Evolutionary conservation across 2,329 filamentous ascomycete species (phyloP).

Genomic region (Dothideomycetes sp.): DNA sequence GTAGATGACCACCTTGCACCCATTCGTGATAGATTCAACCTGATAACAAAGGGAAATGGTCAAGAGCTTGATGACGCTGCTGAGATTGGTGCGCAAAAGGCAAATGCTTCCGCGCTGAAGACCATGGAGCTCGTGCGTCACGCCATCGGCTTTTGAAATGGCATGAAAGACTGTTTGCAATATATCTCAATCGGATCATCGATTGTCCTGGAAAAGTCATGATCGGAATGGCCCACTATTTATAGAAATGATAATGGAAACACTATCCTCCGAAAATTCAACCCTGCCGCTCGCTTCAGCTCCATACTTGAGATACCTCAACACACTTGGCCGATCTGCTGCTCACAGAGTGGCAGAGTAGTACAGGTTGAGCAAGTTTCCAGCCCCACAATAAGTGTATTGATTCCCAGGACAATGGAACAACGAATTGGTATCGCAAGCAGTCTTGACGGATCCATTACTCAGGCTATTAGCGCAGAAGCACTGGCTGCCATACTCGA

Average conservation of each 20-base stretch:
- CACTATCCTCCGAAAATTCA: too few species aligned
- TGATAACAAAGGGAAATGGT: constrained; percentile 38
- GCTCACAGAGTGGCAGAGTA: constrained; percentile 20
- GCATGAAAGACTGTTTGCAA: too few species aligned
- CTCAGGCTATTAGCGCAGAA: constrained; percentile 17
- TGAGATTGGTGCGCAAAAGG: constrained; percentile 47
- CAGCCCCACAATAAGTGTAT: constrained; percentile 19
- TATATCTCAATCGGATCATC: too few species aligned
- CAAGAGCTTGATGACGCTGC: constrained; percentile 48
- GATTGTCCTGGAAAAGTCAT: too few species aligned
- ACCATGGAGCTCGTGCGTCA: constrained; percentile 37
- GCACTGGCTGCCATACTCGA: constrained; percentile 15
- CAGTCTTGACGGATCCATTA: constrained; percentile 10
- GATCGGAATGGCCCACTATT: too few species aligned
- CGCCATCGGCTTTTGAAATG: constrained; percentile 27
- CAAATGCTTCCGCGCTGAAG: constrained; percentile 46
- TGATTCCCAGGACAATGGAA: constrained; percentile 19
- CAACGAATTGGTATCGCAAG: constrained; percentile 12
- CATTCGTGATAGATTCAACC: constrained; percentile 46
- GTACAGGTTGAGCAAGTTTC: constrained; percentile 20
- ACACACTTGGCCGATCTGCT: too few species aligned
- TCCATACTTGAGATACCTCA: too few species aligned
- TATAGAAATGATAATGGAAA: too few species aligned
- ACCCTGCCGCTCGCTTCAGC: too few species aligned
- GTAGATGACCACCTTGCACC: constrained; percentile 43